Percentiles rank a stretch among this genome's conserved stretches.
Conservation (phyloP, 2,329 filamentous ascomycete genomes). For the Aplosporella prunicola region DNA sequence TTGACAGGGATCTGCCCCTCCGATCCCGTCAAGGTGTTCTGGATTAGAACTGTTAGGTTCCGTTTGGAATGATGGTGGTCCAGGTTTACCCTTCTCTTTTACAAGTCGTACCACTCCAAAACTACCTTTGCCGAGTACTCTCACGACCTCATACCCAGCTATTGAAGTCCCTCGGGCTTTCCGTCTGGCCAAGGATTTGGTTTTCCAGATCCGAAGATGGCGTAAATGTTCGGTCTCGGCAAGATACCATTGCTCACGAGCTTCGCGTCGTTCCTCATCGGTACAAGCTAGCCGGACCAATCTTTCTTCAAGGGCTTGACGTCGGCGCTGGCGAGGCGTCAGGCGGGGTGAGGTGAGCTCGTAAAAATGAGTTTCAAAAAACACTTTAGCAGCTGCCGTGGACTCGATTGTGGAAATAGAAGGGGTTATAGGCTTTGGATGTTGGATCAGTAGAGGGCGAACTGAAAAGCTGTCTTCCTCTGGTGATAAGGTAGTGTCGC, state of each 20-base stretch:
- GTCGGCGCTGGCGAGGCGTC: constrained; percentile 52
- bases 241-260: constrained; percentile 50
- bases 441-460: too few species aligned
- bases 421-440: constrained; percentile 21
- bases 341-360: constrained; percentile 47
- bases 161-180: constrained; percentile 42
- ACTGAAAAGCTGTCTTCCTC: too few species aligned
- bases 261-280: constrained; percentile 45
- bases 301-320: constrained; percentile 52
- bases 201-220: constrained; percentile 60
- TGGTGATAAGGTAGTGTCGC: constrained; percentile 3
- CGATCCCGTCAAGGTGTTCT: constrained; percentile 12
- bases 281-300: constrained; percentile 50
- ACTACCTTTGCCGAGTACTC: constrained; percentile 82
- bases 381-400: constrained; percentile 72
- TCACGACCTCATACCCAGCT: constrained; percentile 68
- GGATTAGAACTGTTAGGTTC: constrained; percentile 13
- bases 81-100: constrained; percentile 45
- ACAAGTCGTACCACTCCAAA: constrained; percentile 89
- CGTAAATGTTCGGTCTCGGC: constrained; percentile 69
- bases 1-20: neutral
- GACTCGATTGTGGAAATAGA: constrained; percentile 60
- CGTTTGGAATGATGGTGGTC: constrained; percentile 1
- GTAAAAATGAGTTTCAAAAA: constrained; percentile 76
- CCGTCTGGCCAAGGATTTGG: constrained; percentile 43